These are phyloP conservation scores for Rhizopus stolonifer DNA, from an alignment of 371 early-diverging fungal species.

Conservation along the genomic window DNA sequence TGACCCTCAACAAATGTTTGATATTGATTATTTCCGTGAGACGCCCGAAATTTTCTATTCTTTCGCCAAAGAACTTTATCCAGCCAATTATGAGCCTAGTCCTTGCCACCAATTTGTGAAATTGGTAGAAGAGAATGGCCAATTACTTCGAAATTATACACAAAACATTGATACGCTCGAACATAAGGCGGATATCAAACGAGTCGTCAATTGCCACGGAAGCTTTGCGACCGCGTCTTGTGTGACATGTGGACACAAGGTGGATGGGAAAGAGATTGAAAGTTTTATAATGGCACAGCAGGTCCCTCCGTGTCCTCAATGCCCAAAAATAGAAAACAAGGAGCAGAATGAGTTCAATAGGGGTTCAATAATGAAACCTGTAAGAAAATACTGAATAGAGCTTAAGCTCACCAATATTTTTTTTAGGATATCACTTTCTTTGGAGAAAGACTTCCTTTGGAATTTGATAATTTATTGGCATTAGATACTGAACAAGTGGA, in stretches of 20 bases:
- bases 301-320: constrained; percentile 51
- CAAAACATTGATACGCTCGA: constrained; percentile 99
- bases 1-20: constrained; percentile 92
- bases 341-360: constrained; percentile 24
- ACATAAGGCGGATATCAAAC: constrained; percentile 82
- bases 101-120: constrained; percentile 92
- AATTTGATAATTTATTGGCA: constrained; percentile 71
- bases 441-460: constrained; percentile 84
- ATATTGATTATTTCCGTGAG: constrained; percentile 81
- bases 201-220: constrained; percentile 90
- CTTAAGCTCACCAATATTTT: no score
- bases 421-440: constrained; percentile 88
- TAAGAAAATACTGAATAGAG: constrained; percentile 6
- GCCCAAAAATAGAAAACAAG: constrained; percentile 33
- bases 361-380: constrained; percentile 50
- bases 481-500: constrained; percentile 77
- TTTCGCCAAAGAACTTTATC: constrained; percentile 90
- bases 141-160: constrained; percentile 92
- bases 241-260: constrained; percentile 75
- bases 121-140: constrained; percentile 77
- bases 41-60: constrained; percentile 91
- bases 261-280: constrained; percentile 78
- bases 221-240: constrained; percentile 92
- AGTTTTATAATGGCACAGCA: constrained; percentile 69
- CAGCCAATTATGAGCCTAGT: constrained; percentile 89